Conservation (phyloP, 2,329 filamentous ascomycete genomes). For the Beauveria varroae region DNA sequence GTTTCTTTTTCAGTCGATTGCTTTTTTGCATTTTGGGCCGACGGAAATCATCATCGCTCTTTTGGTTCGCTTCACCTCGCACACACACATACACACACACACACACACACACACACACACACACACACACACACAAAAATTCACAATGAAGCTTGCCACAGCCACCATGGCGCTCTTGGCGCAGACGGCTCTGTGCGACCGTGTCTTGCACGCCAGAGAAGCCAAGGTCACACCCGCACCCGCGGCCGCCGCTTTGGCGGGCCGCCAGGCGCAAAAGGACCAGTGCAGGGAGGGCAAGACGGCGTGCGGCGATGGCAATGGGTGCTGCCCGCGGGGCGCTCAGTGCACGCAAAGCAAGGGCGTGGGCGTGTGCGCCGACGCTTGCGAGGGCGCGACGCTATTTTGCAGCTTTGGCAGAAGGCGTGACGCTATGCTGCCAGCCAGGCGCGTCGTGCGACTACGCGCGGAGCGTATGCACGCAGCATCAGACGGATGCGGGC, state of each 20-base stretch:
- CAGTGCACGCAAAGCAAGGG: slow-evolving; percentile 3
- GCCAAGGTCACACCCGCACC: background rate
- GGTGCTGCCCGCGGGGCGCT: slow-evolving; percentile 1
- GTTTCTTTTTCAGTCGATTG: background rate
- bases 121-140: background rate
- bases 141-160: slow-evolving; percentile 4
- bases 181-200: background rate
- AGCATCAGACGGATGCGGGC: background rate
- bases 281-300: slow-evolving; percentile 1
- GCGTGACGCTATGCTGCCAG: slow-evolving; percentile 5
- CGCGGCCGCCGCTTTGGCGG: background rate
- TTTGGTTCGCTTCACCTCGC: background rate
- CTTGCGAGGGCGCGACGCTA: background rate
- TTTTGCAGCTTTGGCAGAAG: background rate
- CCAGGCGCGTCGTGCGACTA: slow-evolving; percentile 7
- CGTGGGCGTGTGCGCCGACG: slow-evolving; percentile 5
- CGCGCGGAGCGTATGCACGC: slow-evolving; percentile 5
- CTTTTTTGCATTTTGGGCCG: background rate
- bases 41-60: background rate
- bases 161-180: background rate
- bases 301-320: slow-evolving; percentile 9
- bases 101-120: background rate
- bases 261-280: background rate
- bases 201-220: background rate
- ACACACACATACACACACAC: no score